phyloP scores from a whole-genome alignment of 2,329 filamentous ascomycete species.

The Fusarium acutatum region DNA sequence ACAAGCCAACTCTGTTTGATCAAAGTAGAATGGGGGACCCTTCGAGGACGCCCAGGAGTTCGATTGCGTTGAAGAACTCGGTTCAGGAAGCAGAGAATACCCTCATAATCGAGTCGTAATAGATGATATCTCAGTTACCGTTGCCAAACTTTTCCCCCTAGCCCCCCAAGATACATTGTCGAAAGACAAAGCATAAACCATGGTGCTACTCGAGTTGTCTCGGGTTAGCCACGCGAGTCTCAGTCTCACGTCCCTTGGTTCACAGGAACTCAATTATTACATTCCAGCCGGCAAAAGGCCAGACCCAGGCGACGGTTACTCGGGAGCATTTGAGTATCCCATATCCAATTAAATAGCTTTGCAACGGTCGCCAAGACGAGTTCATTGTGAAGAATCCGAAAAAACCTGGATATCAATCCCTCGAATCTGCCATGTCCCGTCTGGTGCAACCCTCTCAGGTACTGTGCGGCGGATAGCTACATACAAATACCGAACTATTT shows the following conservation, averaged over 20 bases:
- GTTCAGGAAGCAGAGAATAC: background rate
- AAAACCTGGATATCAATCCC: background rate
- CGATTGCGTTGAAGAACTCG: background rate
- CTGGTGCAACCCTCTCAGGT: background rate
- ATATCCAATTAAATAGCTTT: background rate
- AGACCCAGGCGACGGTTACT: slow-evolving; percentile 1
- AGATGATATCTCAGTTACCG: background rate
- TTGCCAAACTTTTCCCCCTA: background rate
- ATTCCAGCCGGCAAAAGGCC: slow-evolving; percentile 6
- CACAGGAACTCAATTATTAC: background rate
- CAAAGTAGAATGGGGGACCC: background rate
- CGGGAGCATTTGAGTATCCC: background rate
- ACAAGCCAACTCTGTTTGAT: slow-evolving; percentile 1
- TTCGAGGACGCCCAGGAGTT: background rate
- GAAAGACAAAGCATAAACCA: background rate
- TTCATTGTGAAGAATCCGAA: background rate
- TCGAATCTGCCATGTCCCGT: background rate
- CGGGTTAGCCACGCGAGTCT: slow-evolving; percentile 33
- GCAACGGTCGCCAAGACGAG: slow-evolving; percentile 1
- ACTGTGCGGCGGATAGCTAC: slow-evolving; percentile 11
- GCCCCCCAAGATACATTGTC: background rate
- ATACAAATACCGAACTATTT: slow-evolving; percentile 5
- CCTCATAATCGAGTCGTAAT: background rate
- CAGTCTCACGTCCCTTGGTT: slow-evolving; percentile 4
- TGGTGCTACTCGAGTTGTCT: slow-evolving; percentile 17